Base-by-base conservation (phyloP, 2,329 filamentous ascomycete species). In the Reticulascus tulasneorum region DNA sequence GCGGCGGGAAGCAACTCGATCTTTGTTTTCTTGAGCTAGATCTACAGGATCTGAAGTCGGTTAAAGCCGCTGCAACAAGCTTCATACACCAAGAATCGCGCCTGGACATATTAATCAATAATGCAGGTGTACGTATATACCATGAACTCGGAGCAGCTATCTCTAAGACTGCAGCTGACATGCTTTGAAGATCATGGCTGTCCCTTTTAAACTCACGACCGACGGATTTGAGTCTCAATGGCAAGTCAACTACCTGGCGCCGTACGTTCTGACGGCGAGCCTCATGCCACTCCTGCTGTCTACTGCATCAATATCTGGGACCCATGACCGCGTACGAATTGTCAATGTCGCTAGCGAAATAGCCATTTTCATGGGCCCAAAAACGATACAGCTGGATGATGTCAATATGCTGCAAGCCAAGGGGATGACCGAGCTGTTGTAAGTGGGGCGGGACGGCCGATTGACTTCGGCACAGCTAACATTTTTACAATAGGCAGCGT, bases 161-260 rank as follows among this genome's bases (percentile, higher is more conserved):
- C n/a, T n/a, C n/a, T n/a, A n/a, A n/a, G n/a, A n/a, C n/a, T n/a
- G n/a, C n/a, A n/a, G n/a, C n/a, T n/a, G n/a, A n/a, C n/a, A n/a
- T n/a, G 27, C 3, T 15, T 29, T 19, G 27, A 29, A 15, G 17
- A 53, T 67, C 19, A 67, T 67, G 64, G 60, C 53, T 1, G 28
- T 54, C 2, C 45, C 48, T 0, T 54, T 47, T 7, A 42, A 38
- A 1, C 33, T 49, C 6, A 58, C 57, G 0, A 36, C 40, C 0
- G 64, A 70, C 26, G 61, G 64, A 0, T 46, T 59, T 17, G 67
- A 66, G 46, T 52, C 34, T 37, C 53, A 56, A 20, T 54, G 64
- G 13, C 55, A 47, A 4, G 56, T 49, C 4, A 35, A 42, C 15
- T 25, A 42, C 6, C 2, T 38, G 6, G 16, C 27, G 16, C 27